Conservation (phyloP, 2,329 filamentous ascomycete species). For the Cytospora schulzeri region DNA sequence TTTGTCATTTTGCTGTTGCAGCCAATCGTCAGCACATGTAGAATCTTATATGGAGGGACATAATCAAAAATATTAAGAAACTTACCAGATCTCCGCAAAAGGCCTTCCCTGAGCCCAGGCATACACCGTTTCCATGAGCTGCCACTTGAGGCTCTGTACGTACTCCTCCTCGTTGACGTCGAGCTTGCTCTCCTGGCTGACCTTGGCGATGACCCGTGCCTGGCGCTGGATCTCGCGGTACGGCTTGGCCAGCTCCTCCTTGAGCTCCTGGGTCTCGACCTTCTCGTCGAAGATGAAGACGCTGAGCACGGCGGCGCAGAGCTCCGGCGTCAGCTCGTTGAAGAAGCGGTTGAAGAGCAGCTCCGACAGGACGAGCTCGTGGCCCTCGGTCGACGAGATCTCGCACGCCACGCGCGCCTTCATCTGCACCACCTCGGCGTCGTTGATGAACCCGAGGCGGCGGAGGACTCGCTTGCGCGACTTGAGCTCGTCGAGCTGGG, state of each 20-base stretch:
- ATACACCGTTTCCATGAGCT: constrained; percentile 95
- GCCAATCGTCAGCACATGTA: constrained; percentile 20
- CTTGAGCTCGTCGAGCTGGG: constrained; percentile 95
- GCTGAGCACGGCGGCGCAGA: constrained; percentile 82
- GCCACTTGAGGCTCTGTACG: constrained; percentile 83
- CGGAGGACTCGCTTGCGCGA: constrained; percentile 93
- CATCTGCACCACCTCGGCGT: constrained; percentile 90
- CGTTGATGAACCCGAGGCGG: constrained; percentile 93
- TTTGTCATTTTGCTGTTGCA: constrained; percentile 90
- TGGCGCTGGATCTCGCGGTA: constrained; percentile 85
- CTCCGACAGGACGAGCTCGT: constrained; percentile 91
- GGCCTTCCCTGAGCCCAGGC: constrained; percentile 88
- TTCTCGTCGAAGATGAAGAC: constrained; percentile 99
- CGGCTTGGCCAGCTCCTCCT: constrained; percentile 84
- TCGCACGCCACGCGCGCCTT: constrained; percentile 98
- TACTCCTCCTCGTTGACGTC: constrained; percentile 95
- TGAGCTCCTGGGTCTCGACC: constrained; percentile 74
- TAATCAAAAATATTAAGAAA: constrained; percentile 37
- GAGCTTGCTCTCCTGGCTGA: constrained; percentile 92
- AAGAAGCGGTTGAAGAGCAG: constrained; percentile 97
- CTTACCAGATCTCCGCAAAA: constrained; percentile 94
- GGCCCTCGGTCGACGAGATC: constrained; percentile 87
- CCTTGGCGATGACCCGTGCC: constrained; percentile 86
- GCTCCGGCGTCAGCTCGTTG: constrained; percentile 88
- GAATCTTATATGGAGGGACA: background rate